Base-by-base conservation (phyloP, 1,139 yeast genomes). In the Candida anutae region DNA sequence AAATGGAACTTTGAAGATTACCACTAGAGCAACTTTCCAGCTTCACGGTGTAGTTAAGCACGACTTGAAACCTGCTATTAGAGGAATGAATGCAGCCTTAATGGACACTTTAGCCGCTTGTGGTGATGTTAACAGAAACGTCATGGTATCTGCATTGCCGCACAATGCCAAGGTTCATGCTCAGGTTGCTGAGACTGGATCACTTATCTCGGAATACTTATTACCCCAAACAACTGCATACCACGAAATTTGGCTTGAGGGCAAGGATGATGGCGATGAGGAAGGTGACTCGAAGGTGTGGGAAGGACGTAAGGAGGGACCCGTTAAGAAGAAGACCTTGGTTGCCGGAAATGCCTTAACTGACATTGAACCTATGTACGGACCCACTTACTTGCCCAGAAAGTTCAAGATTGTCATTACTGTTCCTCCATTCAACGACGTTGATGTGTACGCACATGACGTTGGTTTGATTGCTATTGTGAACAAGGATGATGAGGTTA, bases 61-160 rank as follows among this genome's bases (percentile, higher is more conserved):
- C 53, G 72, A 88, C 48, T 68, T 90, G 55, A 87, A 85, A 58
- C 87, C 93, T 13, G 80, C 95, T 2, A 84, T 90, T 41, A 80
- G 95, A 62, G 95, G 93, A 28, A 87, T 90, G 79, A 88, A 88
- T 54, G 65, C 94, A 15, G 81, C 79, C 9, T 70, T 88, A 45
- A 72, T 90, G 77, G 97, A 90, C 51, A 88, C 97, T 10, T 72
- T 90, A 35, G 97, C 95, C 37, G 98, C 97, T 3, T 88, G 96
- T 69, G 98, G 98, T 66, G 98, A 90, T 62, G 97, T 88, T 24
- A 84, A 85, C 61, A 82, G 97, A 72, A 88, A 88, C 52, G 96
- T 88, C 28, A 88, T 88, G 78, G 70, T 84, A 32, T 75, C 93
- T 36, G 95, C 95, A 9, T 66, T 85, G 27, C 96, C 97, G 15